Evolutionary conservation across 305 asterid species (phyloP), one percentile per base, ranked within the genome.

Genomic region (Plantago coronopus): DNA sequence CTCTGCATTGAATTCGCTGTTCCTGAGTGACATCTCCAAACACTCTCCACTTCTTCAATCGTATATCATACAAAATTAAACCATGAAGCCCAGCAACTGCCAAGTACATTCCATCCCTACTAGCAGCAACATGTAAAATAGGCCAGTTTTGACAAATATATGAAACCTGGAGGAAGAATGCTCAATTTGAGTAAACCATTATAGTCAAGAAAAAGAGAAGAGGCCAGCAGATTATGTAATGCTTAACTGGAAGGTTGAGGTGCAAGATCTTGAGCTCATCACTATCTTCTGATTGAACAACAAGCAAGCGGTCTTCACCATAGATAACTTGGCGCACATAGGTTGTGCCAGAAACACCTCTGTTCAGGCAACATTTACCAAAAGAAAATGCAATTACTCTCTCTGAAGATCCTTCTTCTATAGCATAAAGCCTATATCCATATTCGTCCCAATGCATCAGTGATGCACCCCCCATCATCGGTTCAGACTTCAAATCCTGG

Each of bases 61-160:
- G 83, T 62, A 94, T 79, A 75, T 94, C 99, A 54, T 94, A 90
- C 75, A 94, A 83, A 72, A 90, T 87, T 70, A 94, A 83, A 78
- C 99, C 99, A 70, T 90, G 95, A 77, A 81, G 86, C 61, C 99
- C 99, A 55, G 99, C 93, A 80, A 87, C 93, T 66, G 99, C 99
- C 70, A 94, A 76, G 75, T 90, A 94, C 95, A 86, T 90, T 69
- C 99, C 99, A 76, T 94, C 99, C 78, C 79, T 85, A 81, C 99
- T 94, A 70, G 99, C 99, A 62, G 97, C 96, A 79, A 90, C 99
- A 69, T 94, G 99, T 61, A 78, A 81, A 77, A 94, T 79, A 55
- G 99, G 97, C 99, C 99, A 94, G 79, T 94, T 94, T 78, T 84
- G 99, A 17, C 86, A 81, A 69, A 94, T 84, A 76, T 94, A 94